Evolutionary conservation across 495 filamentous ascomycete genomes (phyloP), one percentile per base, ranked within the genome.

Genomic region (Jackrogersella minutella): DNA sequence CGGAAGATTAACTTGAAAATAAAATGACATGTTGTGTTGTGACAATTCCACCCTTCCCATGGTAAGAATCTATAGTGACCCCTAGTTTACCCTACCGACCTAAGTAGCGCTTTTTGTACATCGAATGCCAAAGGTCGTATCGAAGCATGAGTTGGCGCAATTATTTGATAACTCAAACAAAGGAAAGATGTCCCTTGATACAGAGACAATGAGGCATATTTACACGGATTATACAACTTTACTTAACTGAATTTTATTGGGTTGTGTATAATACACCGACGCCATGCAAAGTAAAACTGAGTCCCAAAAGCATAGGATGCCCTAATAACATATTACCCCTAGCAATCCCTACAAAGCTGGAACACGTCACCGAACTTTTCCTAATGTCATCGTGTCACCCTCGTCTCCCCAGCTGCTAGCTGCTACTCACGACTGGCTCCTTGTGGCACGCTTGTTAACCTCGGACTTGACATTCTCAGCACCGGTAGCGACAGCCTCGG

Each of bases 401-500:
- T 10, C 26, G 16, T 50, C 8, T 37, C n/a, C 49, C 36, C n/a
- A n/a, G n/a, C n/a, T n/a, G n/a, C 30, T 24, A 22, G 17, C 24
- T 31, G 13, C 13, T 16, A 7, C 37, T 33, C 60, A 69, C 36
- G 60, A 69, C 24, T 69, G 66, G 77, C 79, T 83, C 67, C 81
- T 74, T 46, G 81, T 82, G 40, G 77, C 54, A 53, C 84, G 80
- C 81, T 86, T 86, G 74, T 70, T 84, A 16, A 84, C 89, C 72
- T 79, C 79, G 36, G 81, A 80, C 81, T 90, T 91, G 63, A 78
- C 85, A 22, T 86, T 84, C 59, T 93, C 90, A 43, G 86, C 82
- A 47, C 88, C 85, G 57, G 86, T 85, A 53, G 87, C 76, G 67
- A 84, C 82, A 60, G 89, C 90, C 78, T 90, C 86, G 3, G 85